Evolutionary conservation across 2,329 filamentous ascomycete species (phyloP), one percentile per base, ranked within the genome.

Genomic region (Talaromyces sp.): DNA sequence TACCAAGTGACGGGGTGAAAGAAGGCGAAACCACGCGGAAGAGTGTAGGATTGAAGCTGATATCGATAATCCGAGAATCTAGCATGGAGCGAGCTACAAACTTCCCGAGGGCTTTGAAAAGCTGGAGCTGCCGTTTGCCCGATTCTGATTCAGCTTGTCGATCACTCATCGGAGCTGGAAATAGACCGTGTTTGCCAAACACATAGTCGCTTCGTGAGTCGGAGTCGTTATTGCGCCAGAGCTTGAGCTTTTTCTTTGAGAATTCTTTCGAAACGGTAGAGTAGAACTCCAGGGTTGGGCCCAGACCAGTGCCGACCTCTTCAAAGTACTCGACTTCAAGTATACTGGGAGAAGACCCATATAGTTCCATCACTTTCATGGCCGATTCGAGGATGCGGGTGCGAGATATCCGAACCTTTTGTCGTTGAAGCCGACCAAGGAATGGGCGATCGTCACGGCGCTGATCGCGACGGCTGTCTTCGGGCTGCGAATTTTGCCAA

Each of bases 321-420:
- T 98, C 95, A 68, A 99, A 99, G 72, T 99, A 99, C 71, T 99
- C 96, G 1, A 99, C 94, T 72, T 99, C 95, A 0, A 99, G 80
- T 31, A 98, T 91, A 73, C 94, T 98, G 63, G 96, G 91, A 0
- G 94, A 96, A n/a, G 91, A 91, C 0, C 95, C 95, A 70, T 99
- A 99, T 2, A 98, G 85, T 69, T 99, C 94, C 94, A 99, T 98
- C 33, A 99, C 95, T 76, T 99, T 99, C 74, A 98, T 83, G 0
- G 95, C 95, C 14, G 95, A 98, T 73, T 99, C 95, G 7, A 99
- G 82, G 53, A 99, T 97, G 69, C 96, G 92, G n/a, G 87, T 87
- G 51, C 95, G 87, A 5, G 94, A 96, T 64, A 99, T 98, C 52
- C 95, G 89, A n/a, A 99, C 94, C 76, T 99, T 99, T 72, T 99